Conservation (phyloP, 306 rosid species). For the Inga oerstediana region DNA sequence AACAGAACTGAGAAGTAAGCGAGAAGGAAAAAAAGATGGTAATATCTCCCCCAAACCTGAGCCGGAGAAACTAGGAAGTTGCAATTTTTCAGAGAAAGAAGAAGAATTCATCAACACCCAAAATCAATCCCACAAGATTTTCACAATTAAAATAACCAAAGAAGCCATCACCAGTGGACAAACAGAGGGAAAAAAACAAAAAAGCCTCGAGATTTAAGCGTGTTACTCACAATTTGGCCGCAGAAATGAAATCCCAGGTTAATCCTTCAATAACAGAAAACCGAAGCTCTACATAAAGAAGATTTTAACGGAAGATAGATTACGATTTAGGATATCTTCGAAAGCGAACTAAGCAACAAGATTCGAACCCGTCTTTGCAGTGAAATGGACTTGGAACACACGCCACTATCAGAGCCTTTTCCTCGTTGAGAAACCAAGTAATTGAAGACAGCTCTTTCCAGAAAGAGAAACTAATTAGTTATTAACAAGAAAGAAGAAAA, state of each 20-base stretch:
- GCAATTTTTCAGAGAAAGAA: neutral
- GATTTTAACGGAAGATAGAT: neutral
- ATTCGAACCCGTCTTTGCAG: conserved; percentile 29
- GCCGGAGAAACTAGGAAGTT: conserved; percentile 25
- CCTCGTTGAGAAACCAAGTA: conserved; percentile 33
- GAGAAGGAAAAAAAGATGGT: conserved; percentile 6
- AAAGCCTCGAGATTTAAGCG: neutral
- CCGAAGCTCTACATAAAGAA: conserved; percentile 1
- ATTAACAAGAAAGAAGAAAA: neutral
- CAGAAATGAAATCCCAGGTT: neutral
- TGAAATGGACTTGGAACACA: conserved; percentile 36
- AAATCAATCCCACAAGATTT: neutral
- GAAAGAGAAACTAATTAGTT: neutral
- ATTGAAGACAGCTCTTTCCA: neutral
- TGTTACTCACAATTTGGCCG: conserved; percentile 22
- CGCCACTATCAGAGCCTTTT: conserved; percentile 19
- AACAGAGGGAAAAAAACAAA: neutral
- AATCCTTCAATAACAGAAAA: conserved; percentile 13
- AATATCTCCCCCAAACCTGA: neutral
- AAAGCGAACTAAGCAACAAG: conserved; percentile 33
- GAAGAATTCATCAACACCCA: neutral
- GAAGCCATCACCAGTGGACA: neutral
- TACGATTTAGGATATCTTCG: conserved; percentile 8
- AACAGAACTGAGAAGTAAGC: neutral
- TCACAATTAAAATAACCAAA: neutral